These are phyloP conservation scores for Fusarium euwallaceae DNA, from an alignment of 2,329 filamentous ascomycete species.

Conservation along the genomic window DNA sequence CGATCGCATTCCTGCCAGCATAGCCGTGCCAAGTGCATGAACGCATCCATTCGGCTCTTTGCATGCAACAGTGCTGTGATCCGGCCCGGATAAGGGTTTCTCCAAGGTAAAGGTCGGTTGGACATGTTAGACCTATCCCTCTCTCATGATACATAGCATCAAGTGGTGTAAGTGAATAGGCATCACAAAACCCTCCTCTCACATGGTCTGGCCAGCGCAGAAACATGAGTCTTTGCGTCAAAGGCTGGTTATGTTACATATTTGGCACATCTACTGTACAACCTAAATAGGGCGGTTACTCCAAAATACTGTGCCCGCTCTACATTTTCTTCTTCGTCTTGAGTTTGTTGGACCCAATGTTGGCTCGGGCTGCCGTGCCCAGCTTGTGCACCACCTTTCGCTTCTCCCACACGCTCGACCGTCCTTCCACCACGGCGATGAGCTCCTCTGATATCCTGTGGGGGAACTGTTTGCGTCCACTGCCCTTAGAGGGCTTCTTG, in stretches of 20 bases:
- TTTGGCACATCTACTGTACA: conserved; percentile 49
- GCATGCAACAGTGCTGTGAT: neutral
- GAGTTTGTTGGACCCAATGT: conserved; percentile 64
- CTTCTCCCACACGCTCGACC: conserved; percentile 86
- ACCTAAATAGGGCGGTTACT: conserved; percentile 15
- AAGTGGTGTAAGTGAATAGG: neutral
- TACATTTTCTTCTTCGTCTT: conserved; percentile 54
- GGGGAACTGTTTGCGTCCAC: conserved; percentile 79
- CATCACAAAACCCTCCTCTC: neutral
- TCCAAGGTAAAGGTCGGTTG: neutral
- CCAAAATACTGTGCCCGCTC: conserved; percentile 20
- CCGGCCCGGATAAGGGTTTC: neutral
- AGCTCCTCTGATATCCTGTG: conserved; percentile 87
- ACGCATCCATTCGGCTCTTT: conserved; percentile 19
- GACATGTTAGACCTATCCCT: neutral
- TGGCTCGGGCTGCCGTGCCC: conserved; percentile 82
- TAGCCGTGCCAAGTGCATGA: conserved; percentile 23
- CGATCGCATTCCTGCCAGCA: conserved; percentile 10
- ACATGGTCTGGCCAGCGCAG: neutral
- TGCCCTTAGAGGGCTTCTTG: conserved; percentile 80
- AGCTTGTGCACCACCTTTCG: conserved; percentile 83
- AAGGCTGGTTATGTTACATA: conserved; percentile 49
- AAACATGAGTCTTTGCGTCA: conserved; percentile 38
- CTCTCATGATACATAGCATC: neutral
- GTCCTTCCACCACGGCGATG: conserved; percentile 87